Conservation (phyloP, 2,329 filamentous ascomycete species). For the Teratosphaeria viscida region DNA sequence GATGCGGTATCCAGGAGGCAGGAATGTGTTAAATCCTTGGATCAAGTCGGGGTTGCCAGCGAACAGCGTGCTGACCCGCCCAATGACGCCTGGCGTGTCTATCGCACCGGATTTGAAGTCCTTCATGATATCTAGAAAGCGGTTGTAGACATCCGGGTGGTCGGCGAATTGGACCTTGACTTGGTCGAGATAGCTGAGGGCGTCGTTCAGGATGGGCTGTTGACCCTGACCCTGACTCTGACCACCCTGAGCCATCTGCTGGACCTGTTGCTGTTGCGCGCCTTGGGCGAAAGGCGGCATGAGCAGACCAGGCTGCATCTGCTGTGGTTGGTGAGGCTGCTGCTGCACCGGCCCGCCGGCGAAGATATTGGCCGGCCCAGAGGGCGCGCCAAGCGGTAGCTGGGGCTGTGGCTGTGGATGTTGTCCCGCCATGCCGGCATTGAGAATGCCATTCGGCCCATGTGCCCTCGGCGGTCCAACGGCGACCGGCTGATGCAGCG, state of each 20-base stretch:
- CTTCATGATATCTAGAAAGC: conserved; percentile 98
- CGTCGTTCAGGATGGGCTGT: conserved; percentile 76
- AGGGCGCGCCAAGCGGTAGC: conserved; percentile 47
- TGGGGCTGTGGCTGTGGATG: conserved; percentile 34
- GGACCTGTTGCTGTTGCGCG: conserved; percentile 19
- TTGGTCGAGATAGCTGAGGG: conserved; percentile 91
- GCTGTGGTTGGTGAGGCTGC: conserved; percentile 27
- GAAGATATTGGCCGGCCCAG: conserved; percentile 55
- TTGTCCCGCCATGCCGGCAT: conserved; percentile 42
- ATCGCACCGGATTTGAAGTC: conserved; percentile 99
- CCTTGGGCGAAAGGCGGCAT: conserved; percentile 33
- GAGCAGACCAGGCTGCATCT: conserved; percentile 36
- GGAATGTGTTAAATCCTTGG: conserved; percentile 95
- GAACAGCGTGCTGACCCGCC: conserved; percentile 89
- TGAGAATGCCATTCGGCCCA: conserved; percentile 77
- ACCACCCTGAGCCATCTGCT: conserved; percentile 22
- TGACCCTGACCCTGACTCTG: conserved; percentile 59
- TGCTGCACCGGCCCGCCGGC: conserved; percentile 58
- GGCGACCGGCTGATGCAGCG: conserved; percentile 91
- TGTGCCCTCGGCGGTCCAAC: conserved; percentile 71
- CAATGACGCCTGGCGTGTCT: conserved; percentile 94
- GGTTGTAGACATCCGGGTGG: conserved; percentile 93
- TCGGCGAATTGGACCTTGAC: conserved; percentile 98
- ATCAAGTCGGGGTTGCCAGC: conserved; percentile 81
- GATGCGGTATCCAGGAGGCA: conserved; percentile 88